phyloP scores from a whole-genome alignment of 345 rosid species.

The Ricinus communis region DNA sequence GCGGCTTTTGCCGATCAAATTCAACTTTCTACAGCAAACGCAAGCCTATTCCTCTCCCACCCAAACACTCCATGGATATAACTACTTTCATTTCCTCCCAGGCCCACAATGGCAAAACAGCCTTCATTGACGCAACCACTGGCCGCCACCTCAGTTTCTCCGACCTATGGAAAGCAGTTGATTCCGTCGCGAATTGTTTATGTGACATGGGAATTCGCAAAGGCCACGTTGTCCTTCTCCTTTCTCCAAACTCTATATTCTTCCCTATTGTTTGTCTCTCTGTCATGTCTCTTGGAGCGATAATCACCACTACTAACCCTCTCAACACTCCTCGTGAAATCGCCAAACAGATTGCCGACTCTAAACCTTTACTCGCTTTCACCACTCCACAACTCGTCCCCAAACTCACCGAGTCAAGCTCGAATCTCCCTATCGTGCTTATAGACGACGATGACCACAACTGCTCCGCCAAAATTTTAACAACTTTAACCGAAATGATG shows the following conservation, averaged over 20 bases:
- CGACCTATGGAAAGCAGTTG: conserved; percentile 74
- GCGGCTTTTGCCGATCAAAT: conserved; percentile 65
- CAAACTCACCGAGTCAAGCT: conserved; percentile 45
- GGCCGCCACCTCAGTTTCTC: conserved; percentile 61
- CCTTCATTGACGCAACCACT: conserved; percentile 83
- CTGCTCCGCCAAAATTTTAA: conserved; percentile 24
- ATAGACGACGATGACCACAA: conserved; percentile 38
- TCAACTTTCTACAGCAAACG: conserved; percentile 75
- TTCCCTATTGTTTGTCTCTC: conserved; percentile 94
- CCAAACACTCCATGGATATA: conserved; percentile 53
- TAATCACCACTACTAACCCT: conserved; percentile 82
- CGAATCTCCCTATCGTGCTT: conserved; percentile 52
- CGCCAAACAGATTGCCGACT: conserved; percentile 59
- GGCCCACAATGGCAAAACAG: conserved; percentile 67
- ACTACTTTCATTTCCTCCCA: conserved; percentile 80
- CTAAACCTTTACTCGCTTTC: conserved; percentile 72
- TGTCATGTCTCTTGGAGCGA: conserved; percentile 89
- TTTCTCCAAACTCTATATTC: conserved; percentile 81
- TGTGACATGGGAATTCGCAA: conserved; percentile 72
- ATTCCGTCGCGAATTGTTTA: conserved; percentile 59
- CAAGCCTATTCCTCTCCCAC: conserved; percentile 54
- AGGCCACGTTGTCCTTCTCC: conserved; percentile 76
- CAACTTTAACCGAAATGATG: conserved; percentile 55
- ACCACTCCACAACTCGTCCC: conserved; percentile 55
- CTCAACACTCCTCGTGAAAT: conserved; percentile 79